Evolutionary conservation across 2,329 filamentous ascomycete species (phyloP).

Genomic region (Rhytidhysteron rufulum): DNA sequence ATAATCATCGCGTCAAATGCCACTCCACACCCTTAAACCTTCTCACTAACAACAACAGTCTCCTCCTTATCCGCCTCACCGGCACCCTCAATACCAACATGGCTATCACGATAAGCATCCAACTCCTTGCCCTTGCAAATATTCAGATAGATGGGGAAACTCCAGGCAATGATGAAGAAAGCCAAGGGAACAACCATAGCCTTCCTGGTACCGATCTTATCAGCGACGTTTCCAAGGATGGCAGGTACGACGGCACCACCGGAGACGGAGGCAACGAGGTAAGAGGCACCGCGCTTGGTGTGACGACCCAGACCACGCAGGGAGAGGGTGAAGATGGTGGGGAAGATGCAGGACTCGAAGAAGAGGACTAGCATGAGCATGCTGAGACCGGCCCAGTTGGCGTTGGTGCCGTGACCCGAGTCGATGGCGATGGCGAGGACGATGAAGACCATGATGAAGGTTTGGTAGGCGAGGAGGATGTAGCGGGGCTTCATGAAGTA

Average conservation of each 20-base stretch:
- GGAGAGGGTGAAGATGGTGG: conserved; percentile 35
- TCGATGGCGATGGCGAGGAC: conserved; percentile 28
- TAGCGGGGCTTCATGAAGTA: conserved; percentile 33
- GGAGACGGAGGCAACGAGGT: conserved; percentile 33
- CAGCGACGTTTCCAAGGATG: conserved; percentile 33
- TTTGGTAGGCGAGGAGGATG: conserved; percentile 34
- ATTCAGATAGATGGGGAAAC: conserved; percentile 35
- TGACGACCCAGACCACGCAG: conserved; percentile 36
- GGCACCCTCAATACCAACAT: conserved; percentile 24
- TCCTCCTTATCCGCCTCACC: conserved; percentile 23
- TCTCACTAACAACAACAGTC: too few species aligned
- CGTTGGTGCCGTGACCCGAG: conserved; percentile 19
- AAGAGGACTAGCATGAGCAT: conserved; percentile 37
- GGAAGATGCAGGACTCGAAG: conserved; percentile 38
- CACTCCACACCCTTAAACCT: too few species aligned
- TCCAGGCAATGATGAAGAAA: conserved; percentile 34
- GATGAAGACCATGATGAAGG: conserved; percentile 35
- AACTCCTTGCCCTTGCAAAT: conserved; percentile 29
- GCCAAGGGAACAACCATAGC: conserved; percentile 34
- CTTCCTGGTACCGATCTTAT: conserved; percentile 26
- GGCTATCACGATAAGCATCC: conserved; percentile 30
- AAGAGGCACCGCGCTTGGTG: conserved; percentile 38
- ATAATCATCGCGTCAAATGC: too few species aligned
- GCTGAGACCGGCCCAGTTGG: conserved; percentile 35
- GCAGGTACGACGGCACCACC: conserved; percentile 35